Conservation (phyloP, 331 rosid species). For the Saraca asoca region DNA sequence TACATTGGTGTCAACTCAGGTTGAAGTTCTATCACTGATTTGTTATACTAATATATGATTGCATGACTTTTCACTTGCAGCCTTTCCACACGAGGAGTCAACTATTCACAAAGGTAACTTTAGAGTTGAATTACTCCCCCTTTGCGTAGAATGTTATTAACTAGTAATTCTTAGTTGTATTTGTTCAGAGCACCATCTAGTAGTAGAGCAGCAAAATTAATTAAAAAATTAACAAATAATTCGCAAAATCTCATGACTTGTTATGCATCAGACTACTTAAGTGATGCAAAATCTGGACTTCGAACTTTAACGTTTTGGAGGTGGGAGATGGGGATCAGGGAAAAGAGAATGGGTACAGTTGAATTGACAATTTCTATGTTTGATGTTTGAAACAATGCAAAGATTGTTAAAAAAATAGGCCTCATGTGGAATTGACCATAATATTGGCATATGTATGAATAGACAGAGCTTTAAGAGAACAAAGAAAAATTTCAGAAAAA, state of each 20-base stretch:
- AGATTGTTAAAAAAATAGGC: not conserved
- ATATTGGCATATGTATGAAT: slow-evolving; percentile 3
- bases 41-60: slow-evolving; percentile 10
- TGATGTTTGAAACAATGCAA: not conserved
- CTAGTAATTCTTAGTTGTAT: slow-evolving; percentile 13
- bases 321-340: not conserved
- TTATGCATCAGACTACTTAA: slow-evolving; percentile 23
- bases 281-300: slow-evolving; percentile 15
- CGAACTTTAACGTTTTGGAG: not conserved
- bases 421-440: not conserved
- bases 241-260: too few species aligned
- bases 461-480: slow-evolving; percentile 3
- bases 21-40: slow-evolving; percentile 22
- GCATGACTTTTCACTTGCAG: slow-evolving; percentile 56
- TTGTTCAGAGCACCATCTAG: slow-evolving; percentile 18
- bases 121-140: not conserved
- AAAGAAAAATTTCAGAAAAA: slow-evolving; percentile 3
- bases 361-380: not conserved
- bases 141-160: not conserved
- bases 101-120: slow-evolving; percentile 75
- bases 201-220: slow-evolving; percentile 24
- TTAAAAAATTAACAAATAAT: too few species aligned
- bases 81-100: slow-evolving; percentile 84
- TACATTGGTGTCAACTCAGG: slow-evolving; percentile 23
- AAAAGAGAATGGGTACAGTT: slow-evolving; percentile 10